These are phyloP conservation scores for Juncus effusus DNA, from an alignment of 176 grass and related monocot genomes.

Conservation along the genomic window DNA sequence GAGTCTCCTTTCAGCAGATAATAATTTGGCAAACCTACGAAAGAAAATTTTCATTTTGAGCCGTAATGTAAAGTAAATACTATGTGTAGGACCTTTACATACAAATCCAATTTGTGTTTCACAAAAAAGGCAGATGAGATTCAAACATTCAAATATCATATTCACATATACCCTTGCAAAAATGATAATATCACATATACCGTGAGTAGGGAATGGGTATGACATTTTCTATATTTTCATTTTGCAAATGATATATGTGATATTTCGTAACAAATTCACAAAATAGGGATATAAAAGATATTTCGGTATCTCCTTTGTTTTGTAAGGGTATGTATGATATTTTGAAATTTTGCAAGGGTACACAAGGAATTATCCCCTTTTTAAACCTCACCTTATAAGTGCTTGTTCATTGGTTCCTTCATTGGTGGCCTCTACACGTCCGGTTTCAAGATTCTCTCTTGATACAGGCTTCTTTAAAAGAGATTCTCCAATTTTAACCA, in stretches of 20 bases:
- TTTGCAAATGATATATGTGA: conserved; percentile 43
- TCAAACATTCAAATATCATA: no score
- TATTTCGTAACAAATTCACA: conserved; percentile 50
- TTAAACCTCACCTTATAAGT: conserved; percentile 48
- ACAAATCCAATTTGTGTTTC: no score
- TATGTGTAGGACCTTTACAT: neutral
- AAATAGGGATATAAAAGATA: conserved; percentile 5
- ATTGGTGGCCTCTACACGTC: conserved; percentile 39
- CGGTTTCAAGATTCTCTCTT: conserved; percentile 63
- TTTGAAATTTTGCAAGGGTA: conserved; percentile 4
- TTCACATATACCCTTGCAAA: no score
- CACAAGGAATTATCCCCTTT: neutral
- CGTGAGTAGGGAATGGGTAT: no score
- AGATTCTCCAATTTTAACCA: conserved; percentile 41
- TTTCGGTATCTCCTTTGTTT: no score
- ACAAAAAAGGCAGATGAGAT: no score
- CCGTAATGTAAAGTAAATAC: neutral
- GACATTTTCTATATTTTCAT: no score
- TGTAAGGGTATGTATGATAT: no score
- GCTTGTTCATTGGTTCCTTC: conserved; percentile 59
- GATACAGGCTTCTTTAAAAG: conserved; percentile 69
- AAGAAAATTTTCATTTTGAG: neutral
- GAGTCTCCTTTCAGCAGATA: conserved; percentile 55
- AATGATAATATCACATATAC: no score
- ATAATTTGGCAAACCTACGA: conserved; percentile 53